Evolutionary conservation across 2,329 filamentous ascomycete species (phyloP), one percentile per base, ranked within the genome.

Genomic region (Annulohypoxylon truncatum): DNA sequence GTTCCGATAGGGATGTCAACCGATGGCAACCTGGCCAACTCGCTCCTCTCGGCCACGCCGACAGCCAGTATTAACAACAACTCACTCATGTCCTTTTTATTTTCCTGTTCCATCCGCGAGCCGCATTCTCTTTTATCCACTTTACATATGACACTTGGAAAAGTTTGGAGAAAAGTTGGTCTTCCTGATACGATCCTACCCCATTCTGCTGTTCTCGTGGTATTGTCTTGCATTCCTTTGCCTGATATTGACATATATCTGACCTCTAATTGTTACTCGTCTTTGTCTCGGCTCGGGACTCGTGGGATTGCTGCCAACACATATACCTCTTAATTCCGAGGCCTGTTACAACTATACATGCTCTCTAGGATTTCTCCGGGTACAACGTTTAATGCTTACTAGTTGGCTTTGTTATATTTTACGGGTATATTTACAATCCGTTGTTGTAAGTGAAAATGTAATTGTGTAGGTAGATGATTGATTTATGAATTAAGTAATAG

Each of bases 31-130:
- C 15, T 54, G 18, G 35, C 51, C 40, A 35, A 15, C 15, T 12
- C 4, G 29, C 47, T 63, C 60, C 61, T 64, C 48, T 64, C 61
- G 61, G 61, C 1, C 47, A 58, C 54, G 48, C 61, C 61, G 61
- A 31, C 40, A 29, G 22, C 40, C 26, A 40, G 7, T 28, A 53
- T n/a, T 46, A n/a, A n/a, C 10, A 24, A 46, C 22, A 46, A 28
- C 28, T 40, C 26, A 44, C 42, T 28, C 44, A 56, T 44, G n/a
- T n/a, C n/a, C n/a, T n/a, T 40, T 29, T 24, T n/a, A 20, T 24
- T 51, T 50, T 10, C 46, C 26, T 22, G 28, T 26, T 31, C 22
- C 52, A 50, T 26, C 22, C 9, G 13, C 20, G 20, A 44, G 20
- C 9, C 40, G 15, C 18, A 15, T 53, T 59, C n/a, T 47, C 20